Evolutionary conservation across 2,329 filamentous ascomycete genomes (phyloP).

Genomic region (Sporothrix pseudoabietina): DNA sequence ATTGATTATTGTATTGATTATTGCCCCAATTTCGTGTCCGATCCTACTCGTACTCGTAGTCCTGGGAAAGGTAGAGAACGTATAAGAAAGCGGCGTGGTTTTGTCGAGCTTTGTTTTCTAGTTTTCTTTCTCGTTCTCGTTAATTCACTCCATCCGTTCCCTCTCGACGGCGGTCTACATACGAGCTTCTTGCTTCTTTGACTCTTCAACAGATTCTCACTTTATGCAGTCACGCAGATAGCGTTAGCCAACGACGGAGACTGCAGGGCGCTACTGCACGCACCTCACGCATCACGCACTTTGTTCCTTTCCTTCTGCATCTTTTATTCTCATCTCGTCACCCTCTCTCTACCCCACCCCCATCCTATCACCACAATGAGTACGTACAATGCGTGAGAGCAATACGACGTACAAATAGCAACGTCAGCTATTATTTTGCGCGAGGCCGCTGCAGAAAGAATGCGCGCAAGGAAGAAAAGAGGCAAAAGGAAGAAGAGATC

Average conservation of each 20-base stretch:
- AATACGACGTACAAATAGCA: background rate
- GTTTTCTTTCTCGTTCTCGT: background rate
- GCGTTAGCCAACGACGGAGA: background rate
- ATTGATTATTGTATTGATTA: too few relatives aligned
- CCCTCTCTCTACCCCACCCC: background rate
- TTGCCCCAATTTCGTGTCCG: background rate
- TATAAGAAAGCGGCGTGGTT: background rate
- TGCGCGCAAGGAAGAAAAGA: background rate
- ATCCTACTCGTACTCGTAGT: background rate
- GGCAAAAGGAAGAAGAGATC: background rate
- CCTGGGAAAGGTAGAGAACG: background rate
- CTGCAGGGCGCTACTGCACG: constrained; percentile 4
- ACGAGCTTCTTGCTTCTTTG: background rate
- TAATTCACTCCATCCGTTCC: background rate
- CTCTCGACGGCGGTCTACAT: background rate
- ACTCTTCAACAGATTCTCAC: background rate
- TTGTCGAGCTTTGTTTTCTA: background rate
- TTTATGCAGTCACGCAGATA: background rate
- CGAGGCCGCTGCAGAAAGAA: background rate
- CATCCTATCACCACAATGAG: background rate
- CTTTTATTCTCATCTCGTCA: background rate
- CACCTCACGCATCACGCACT: background rate
- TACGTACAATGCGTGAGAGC: background rate
- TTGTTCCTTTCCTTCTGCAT: background rate
- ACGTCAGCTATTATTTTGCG: background rate